Evolutionary conservation across 2,329 filamentous ascomycete species (phyloP).

Genomic region (Diaporthe sp.): DNA sequence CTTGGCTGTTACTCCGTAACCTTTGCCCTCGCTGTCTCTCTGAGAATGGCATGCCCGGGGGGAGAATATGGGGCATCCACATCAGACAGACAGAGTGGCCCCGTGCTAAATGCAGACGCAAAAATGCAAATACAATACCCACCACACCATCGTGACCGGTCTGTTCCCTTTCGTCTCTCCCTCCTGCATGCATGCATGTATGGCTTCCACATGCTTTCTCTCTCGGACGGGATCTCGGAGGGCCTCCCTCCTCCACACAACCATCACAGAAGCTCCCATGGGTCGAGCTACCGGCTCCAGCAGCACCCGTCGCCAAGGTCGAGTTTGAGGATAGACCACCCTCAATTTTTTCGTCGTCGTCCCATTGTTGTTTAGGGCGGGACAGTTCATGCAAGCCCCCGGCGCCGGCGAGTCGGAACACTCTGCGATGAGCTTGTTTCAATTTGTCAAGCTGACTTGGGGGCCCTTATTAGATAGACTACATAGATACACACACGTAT

Average conservation of each 20-base stretch:
- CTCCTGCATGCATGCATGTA: background rate
- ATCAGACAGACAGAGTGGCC: background rate
- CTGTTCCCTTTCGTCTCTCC: background rate
- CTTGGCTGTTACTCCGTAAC: constrained; percentile 19
- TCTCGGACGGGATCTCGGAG: background rate
- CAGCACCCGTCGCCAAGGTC: constrained; percentile 1
- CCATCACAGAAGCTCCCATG: background rate
- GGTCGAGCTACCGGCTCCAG: constrained; percentile 13
- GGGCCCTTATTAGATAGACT: too few species aligned
- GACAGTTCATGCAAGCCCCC: constrained; percentile 18
- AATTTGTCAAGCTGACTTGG: constrained; percentile 20
- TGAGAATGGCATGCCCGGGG: background rate
- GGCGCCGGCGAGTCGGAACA: background rate
- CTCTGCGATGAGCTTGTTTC: constrained; percentile 17
- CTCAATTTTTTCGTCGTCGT: background rate
- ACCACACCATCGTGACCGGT: constrained; percentile 4
- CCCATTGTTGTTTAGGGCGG: constrained; percentile 1
- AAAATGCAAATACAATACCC: background rate
- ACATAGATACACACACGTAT: too few species aligned
- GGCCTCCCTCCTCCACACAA: background rate
- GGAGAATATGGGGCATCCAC: background rate
- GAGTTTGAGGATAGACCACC: constrained; percentile 7
- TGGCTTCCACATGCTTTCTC: background rate
- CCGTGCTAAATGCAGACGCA: constrained; percentile 3
- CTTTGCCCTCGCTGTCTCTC: background rate